Percentiles rank a stretch among this genome's conserved stretches.
phyloP scores from a whole-genome alignment of 2,329 filamentous ascomycete genomes.

The Cladosporium oxysporum region DNA sequence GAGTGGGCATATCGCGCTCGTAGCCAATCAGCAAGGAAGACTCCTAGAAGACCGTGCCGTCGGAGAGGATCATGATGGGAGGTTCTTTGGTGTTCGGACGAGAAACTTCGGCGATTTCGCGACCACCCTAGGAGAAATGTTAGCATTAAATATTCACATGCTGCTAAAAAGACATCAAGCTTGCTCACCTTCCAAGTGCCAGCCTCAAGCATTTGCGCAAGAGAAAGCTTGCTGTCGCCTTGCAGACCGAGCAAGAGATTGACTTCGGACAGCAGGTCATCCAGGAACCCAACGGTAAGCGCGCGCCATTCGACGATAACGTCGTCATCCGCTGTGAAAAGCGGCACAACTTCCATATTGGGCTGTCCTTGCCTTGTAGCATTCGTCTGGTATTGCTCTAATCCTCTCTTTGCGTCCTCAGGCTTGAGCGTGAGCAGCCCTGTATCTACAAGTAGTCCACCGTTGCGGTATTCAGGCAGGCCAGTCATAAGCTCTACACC shows the following conservation, averaged over 20 bases:
- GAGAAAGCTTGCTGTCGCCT: conserved; percentile 68
- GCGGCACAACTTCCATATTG: conserved; percentile 71
- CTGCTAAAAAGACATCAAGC: not conserved
- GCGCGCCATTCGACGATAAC: conserved; percentile 80
- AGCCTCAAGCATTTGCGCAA: conserved; percentile 90
- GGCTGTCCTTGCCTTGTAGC: conserved; percentile 70
- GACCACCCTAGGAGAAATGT: conserved; percentile 62
- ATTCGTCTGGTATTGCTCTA: conserved; percentile 69
- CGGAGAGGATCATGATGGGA: conserved; percentile 92
- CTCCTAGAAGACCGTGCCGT: conserved; percentile 87
- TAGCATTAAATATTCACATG: conserved; percentile 18
- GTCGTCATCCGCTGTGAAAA: conserved; percentile 72
- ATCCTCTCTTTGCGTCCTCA: conserved; percentile 67
- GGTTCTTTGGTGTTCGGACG: conserved; percentile 95
- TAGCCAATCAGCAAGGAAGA: conserved; percentile 32
- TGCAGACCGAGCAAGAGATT: conserved; percentile 67
- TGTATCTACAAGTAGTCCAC: conserved; percentile 82
- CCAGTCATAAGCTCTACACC: conserved; percentile 84
- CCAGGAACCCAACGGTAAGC: conserved; percentile 72
- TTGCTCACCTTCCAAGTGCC: conserved; percentile 77
- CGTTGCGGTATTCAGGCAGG: conserved; percentile 89
- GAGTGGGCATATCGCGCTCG: conserved; percentile 26
- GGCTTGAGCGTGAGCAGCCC: conserved; percentile 77
- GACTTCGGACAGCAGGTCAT: conserved; percentile 69
- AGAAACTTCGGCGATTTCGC: conserved; percentile 93